A percentile compares a stretch with the other conserved stretches of the same genome.
These are phyloP conservation scores for Penicillium mononematosum DNA, from an alignment of 495 filamentous ascomycete genomes.

Conservation along the genomic window DNA sequence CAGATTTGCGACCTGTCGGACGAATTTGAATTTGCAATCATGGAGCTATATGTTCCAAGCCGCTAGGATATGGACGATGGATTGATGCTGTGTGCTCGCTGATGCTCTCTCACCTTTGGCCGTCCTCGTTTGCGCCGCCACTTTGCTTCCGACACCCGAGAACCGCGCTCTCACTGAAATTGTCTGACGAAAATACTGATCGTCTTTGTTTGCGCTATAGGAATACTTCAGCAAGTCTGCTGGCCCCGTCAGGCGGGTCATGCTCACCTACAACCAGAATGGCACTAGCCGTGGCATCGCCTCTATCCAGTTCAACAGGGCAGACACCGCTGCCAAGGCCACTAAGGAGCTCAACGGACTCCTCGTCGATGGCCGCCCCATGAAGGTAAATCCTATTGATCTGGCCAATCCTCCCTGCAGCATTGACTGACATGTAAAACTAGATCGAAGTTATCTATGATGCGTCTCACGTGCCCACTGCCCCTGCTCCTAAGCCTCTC, in stretches of 20 bases:
- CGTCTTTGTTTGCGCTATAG: conserved; percentile 56
- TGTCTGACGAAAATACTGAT: conserved; percentile 43
- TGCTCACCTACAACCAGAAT: conserved; percentile 88
- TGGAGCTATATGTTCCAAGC: background rate
- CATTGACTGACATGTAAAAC: conserved; percentile 20
- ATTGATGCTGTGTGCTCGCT: conserved; percentile 68
- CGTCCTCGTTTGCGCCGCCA: conserved; percentile 29
- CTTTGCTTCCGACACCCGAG: conserved; percentile 26
- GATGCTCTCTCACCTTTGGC: conserved; percentile 50
- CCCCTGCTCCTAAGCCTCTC: conserved; percentile 69
- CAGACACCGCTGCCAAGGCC: conserved; percentile 77
- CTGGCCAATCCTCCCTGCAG: background rate
- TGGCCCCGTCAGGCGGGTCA: conserved; percentile 83
- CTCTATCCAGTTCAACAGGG: conserved; percentile 72
- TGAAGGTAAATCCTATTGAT: conserved; percentile 64
- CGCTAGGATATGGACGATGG: conserved; percentile 10
- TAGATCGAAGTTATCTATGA: conserved; percentile 90
- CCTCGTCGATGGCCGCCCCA: conserved; percentile 81
- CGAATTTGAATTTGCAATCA: background rate
- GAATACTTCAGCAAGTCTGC: conserved; percentile 90
- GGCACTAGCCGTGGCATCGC: conserved; percentile 88
- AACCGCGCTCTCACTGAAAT: conserved; percentile 23
- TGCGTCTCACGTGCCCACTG: conserved; percentile 64
- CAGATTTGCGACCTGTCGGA: background rate
- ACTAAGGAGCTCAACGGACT: conserved; percentile 79